A percentile compares a stretch with the other conserved stretches of the same genome.
Evolutionary conservation across 768 basidiomycete species (phyloP).

Genomic region (Chalciporus pseudorubinellus): DNA sequence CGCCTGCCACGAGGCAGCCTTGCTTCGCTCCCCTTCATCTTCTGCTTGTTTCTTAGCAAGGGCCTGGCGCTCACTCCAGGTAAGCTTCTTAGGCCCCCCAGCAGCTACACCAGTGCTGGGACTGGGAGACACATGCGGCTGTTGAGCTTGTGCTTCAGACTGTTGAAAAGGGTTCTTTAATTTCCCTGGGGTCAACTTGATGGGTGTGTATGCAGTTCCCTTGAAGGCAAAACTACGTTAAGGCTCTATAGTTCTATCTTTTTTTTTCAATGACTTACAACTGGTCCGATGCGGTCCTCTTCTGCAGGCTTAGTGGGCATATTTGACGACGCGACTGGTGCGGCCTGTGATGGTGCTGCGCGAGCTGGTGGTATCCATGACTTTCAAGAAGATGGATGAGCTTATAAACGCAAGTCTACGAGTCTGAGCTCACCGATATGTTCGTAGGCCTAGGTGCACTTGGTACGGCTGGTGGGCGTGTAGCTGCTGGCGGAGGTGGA

Average conservation of each 20-base stretch:
- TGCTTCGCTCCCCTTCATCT: slow-evolving; percentile 71
- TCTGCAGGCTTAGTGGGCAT: slow-evolving; percentile 64
- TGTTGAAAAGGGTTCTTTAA: slow-evolving; percentile 80
- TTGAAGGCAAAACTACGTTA: slow-evolving; percentile 8
- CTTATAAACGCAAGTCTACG: background rate
- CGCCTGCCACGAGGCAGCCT: slow-evolving; percentile 47
- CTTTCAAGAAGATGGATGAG: slow-evolving; percentile 8
- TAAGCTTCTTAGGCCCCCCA: slow-evolving; percentile 69
- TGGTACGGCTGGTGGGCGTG: slow-evolving; percentile 49
- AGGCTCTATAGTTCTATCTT: background rate
- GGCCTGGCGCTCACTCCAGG: slow-evolving; percentile 93
- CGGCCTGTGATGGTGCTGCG: slow-evolving; percentile 31
- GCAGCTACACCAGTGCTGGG: slow-evolving; percentile 6
- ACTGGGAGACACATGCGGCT: slow-evolving; percentile 30
- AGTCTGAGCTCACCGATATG: slow-evolving; percentile 31
- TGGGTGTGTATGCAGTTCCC: slow-evolving; percentile 87
- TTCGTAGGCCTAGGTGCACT: slow-evolving; percentile 40
- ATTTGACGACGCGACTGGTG: slow-evolving; percentile 44
- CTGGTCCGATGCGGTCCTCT: slow-evolving; percentile 81
- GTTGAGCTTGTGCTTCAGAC: slow-evolving; percentile 49
- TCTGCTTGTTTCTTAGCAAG: slow-evolving; percentile 83
- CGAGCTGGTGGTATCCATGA: slow-evolving; percentile 26
- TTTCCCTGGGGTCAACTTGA: slow-evolving; percentile 83
- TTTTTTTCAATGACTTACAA: slow-evolving; percentile 36
- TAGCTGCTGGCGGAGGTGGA: slow-evolving; percentile 39